These are phyloP conservation scores for Phytophthora ohioensis DNA, from an alignment of 352 stramenopile species.

Conservation along the genomic window DNA sequence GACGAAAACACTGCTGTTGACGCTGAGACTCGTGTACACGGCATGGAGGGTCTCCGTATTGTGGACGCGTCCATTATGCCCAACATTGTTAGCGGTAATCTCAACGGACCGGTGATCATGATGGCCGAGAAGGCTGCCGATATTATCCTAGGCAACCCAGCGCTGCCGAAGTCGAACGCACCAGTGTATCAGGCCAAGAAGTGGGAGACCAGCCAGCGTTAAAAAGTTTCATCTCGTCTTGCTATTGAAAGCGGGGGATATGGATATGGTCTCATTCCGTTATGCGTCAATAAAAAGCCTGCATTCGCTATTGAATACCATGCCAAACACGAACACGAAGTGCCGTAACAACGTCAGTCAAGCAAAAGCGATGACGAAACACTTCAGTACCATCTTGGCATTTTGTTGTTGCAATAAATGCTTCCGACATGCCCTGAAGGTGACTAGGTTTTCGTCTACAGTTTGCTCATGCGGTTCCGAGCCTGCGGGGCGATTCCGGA, in stretches of 20 bases:
- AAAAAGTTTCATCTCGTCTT: slow-evolving; percentile 17
- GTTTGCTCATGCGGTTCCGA: slow-evolving; percentile 46
- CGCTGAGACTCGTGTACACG: slow-evolving; percentile 79
- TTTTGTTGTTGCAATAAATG: too few species aligned
- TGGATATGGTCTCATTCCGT: too few species aligned
- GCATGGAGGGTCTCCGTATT: slow-evolving; percentile 86
- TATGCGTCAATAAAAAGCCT: too few species aligned
- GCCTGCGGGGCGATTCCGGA: slow-evolving; percentile 60
- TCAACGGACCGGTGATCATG: slow-evolving; percentile 93
- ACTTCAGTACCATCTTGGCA: too few species aligned
- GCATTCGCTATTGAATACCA: too few species aligned
- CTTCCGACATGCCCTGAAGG: too few species aligned
- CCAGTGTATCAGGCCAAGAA: slow-evolving; percentile 70
- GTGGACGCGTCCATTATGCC: slow-evolving; percentile 94
- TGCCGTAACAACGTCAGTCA: too few species aligned
- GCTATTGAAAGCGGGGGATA: too few species aligned
- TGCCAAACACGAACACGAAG: too few species aligned
- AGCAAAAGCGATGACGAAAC: too few species aligned
- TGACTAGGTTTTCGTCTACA: slow-evolving; percentile 24
- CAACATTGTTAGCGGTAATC: slow-evolving; percentile 93
- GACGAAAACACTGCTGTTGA: slow-evolving; percentile 87
- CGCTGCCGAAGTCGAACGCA: slow-evolving; percentile 67
- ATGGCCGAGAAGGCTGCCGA: slow-evolving; percentile 93
- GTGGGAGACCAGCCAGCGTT: slow-evolving; percentile 77
- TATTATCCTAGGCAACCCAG: slow-evolving; percentile 80